Percentiles rank a stretch among this genome's conserved stretches.
phyloP scores from a whole-genome alignment of 2,329 filamentous ascomycete genomes.

The Coniochaeta sp. region DNA sequence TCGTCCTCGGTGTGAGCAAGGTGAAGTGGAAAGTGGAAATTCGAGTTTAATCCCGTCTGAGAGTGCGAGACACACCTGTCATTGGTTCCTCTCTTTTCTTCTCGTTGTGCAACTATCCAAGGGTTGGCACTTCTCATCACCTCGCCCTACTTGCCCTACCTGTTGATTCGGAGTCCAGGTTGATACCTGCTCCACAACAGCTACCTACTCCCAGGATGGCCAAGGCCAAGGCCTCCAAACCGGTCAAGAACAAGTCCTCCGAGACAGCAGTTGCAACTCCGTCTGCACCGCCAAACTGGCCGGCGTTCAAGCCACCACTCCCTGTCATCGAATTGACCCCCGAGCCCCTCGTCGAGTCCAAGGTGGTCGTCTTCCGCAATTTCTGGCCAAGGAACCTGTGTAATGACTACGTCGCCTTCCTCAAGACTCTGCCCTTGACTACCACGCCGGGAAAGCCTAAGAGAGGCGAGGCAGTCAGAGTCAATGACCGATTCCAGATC shows the following conservation, averaged over 20 bases:
- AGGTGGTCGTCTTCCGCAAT: conserved; percentile 65
- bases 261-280: conserved; percentile 10
- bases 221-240: conserved; percentile 15
- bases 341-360: conserved; percentile 44
- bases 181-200: neutral
- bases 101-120: neutral
- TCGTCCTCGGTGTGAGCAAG: conserved; percentile 2
- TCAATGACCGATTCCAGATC: conserved; percentile 86
- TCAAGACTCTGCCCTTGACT: conserved; percentile 59
- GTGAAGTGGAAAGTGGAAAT: conserved; percentile 1
- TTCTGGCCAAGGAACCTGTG: conserved; percentile 72
- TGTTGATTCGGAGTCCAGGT: neutral
- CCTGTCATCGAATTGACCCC: conserved; percentile 58
- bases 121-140: neutral
- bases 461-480: conserved; percentile 70
- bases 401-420: conserved; percentile 67
- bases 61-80: too few relatives aligned
- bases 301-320: conserved; percentile 59
- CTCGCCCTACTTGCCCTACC: too few relatives aligned
- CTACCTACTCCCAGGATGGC: conserved; percentile 7
- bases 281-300: conserved; percentile 50
- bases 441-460: conserved; percentile 76
- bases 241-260: conserved; percentile 7
- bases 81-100: too few relatives aligned
- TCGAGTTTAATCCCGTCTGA: too few relatives aligned